Base-by-base conservation (phyloP, 1,139 yeast genomes). In the Geotrichum fermentans region DNA sequence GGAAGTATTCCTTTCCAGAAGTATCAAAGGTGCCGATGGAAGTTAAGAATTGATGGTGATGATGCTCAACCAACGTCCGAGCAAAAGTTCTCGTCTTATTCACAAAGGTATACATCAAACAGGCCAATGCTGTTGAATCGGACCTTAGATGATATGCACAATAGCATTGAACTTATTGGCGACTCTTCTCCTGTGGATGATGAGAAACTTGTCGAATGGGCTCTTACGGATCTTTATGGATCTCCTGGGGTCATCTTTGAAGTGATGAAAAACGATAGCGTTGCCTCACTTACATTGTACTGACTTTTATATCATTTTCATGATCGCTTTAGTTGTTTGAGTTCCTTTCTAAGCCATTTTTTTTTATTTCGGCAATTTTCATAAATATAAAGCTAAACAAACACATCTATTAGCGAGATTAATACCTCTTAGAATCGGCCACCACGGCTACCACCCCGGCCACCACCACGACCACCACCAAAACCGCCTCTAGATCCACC, bases 1-100 rank as follows among this genome's bases (percentile, higher is more conserved):
- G 64, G 64, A 4, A 55, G 65, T 17, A 52, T 61, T 20, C 48
- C 56, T 4, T 65, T 65, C 45, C 64, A 61, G 40, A 61, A 57
- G 45, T 63, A 63, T 43, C 54, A 53, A 41, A 52, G 67, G 4
- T 64, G 68, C 43, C 54, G 65, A n/a, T 64, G 68, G 68, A 34
- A 18, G 30, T 32, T 57, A 22, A 13, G 37, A 17, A n/a, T 14
- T 20, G 6, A 24, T 30, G 17, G 17, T 14, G 39, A 21, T 16
- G 34, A 32, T 11, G 44, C 33, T 11, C 42, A 45, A n/a, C 43
- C 54, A 13, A 50, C 48, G 7, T 58, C 60, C 7, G 64, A 59
- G 39, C 41, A 44, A 16, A 40, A 44, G 35, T 59, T 56, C 43
- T 24, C 28, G 28, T 24, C 28, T 6, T 24, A 24, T 10, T 24